Base-by-base conservation (phyloP, 768 basidiomycete genomes). In the Termitomyces sp. region DNA sequence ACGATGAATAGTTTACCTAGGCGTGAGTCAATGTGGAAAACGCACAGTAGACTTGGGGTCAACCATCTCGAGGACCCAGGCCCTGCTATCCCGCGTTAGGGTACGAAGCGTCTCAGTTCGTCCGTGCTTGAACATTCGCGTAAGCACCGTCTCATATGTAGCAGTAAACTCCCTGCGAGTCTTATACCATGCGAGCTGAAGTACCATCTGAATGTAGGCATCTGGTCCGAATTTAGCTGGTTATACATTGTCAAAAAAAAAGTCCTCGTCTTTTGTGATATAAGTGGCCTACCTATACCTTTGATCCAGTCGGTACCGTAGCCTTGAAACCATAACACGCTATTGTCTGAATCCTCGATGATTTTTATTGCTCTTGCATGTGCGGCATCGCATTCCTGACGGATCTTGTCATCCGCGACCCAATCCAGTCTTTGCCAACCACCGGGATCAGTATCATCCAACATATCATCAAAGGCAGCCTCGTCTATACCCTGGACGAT, bases 271-370 rank as follows among this genome's bases (percentile, higher is more conserved):
- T 40, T 26, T 18, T 13, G 28, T 12, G 6, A 22, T 33, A 50
- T 6, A 24, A 54, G 13, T 30, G 13, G 75, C 85, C 57, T 61
- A 92, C 94, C 86, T 44, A 78, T 63, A 54, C 71, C 75, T 70
- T 89, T 88, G 64, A 97, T 94, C 90, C 94, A 96, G 40, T 92
- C 86, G 1, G 85, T 78, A 5, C 94, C 94, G 69, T 88, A 96
- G 33, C 84, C 84, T 38, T 80, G 75, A 67, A 93, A 96, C 82
- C 88, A 90, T 35, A 94, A 74, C 54, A 90, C 85, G 58, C 85
- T 87, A 56, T 86, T 84, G 64, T 98, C 94, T 8, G 93, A 95
- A 70, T 96, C 83, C 33, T 81, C 73, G 30, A 90, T 81, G 44
- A 94, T 75, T 4, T 62, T 66, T 20, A 75, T 71, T 6, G 88